phyloP scores from a whole-genome alignment of 148 eudicot genomes.

The Polygonum aviculare region DNA sequence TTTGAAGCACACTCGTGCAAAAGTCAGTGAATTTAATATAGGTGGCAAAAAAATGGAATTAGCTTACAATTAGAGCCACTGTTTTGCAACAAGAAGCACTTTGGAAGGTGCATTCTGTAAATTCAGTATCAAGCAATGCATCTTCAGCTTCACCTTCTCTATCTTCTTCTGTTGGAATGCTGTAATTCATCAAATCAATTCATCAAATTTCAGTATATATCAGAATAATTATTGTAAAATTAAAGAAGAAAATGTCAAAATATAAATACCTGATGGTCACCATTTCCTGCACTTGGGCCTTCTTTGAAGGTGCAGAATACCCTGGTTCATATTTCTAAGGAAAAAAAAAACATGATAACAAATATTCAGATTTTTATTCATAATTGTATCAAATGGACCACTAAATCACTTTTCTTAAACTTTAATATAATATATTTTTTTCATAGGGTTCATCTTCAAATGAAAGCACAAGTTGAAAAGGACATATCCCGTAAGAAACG shows the following conservation, averaged over 20 bases:
- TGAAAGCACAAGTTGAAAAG: constrained; percentile 5
- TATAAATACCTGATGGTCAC: constrained; percentile 47
- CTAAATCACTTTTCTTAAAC: not conserved
- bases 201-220: not conserved
- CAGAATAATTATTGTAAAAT: not conserved
- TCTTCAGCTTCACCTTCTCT: constrained; percentile 6
- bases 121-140: constrained; percentile 9
- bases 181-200: not conserved
- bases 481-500: constrained; percentile 4
- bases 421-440: not conserved
- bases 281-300: constrained; percentile 29
- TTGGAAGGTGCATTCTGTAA: constrained; percentile 28
- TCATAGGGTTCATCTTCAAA: not conserved
- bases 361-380: not conserved
- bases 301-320: constrained; percentile 54
- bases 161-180: constrained; percentile 6
- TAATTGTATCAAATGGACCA: not conserved
- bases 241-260: not conserved
- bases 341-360: not conserved
- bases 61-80: constrained; percentile 59
- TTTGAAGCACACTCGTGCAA: not conserved
- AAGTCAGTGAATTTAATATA: not conserved
- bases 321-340: constrained; percentile 77
- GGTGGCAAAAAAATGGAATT: not conserved
- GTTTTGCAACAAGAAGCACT: constrained; percentile 51